Conservation (phyloP, 2,329 filamentous ascomycete species). For the Pseudogymnoascus sp. region DNA sequence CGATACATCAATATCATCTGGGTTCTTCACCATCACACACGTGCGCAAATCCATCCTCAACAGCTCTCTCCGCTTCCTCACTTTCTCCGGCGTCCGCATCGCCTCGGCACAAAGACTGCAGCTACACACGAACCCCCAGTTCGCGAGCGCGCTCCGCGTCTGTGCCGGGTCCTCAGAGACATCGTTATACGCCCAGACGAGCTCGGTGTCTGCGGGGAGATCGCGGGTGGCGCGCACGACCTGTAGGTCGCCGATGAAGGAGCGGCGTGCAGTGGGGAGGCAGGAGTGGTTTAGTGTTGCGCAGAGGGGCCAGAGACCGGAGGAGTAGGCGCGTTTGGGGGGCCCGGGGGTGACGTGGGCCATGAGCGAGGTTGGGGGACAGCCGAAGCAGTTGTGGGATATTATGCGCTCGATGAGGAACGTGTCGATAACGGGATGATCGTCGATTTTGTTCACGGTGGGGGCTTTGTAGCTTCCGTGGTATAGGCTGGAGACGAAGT, state of each 20-base stretch:
- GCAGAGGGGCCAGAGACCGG: constrained; percentile 41
- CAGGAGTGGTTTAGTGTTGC: constrained; percentile 49
- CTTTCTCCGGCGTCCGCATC: neutral
- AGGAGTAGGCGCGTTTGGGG: constrained; percentile 18
- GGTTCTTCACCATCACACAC: neutral
- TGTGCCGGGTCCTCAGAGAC: constrained; percentile 27
- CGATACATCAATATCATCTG: neutral
- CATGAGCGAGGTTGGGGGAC: constrained; percentile 22
- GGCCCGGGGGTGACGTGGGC: constrained; percentile 16
- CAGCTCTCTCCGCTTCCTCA: neutral
- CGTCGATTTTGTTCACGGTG: constrained; percentile 27
- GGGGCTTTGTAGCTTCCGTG: constrained; percentile 34
- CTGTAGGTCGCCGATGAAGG: constrained; percentile 48
- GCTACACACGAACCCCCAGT: constrained; percentile 37
- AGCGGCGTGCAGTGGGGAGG: constrained; percentile 35
- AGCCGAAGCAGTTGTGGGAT: constrained; percentile 38
- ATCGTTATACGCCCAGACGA: constrained; percentile 25
- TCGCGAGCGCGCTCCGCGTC: constrained; percentile 15
- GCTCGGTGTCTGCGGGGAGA: constrained; percentile 37
- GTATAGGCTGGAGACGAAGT: constrained; percentile 32
- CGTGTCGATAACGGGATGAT: constrained; percentile 37
- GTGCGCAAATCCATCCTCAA: neutral
- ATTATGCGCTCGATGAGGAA: constrained; percentile 40
- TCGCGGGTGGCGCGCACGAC: constrained; percentile 40
- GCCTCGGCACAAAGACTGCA: constrained; percentile 24